phyloP scores from a whole-genome alignment of 202 grass and related monocot genomes.

The Schoenoplectus tabernaemontani region DNA sequence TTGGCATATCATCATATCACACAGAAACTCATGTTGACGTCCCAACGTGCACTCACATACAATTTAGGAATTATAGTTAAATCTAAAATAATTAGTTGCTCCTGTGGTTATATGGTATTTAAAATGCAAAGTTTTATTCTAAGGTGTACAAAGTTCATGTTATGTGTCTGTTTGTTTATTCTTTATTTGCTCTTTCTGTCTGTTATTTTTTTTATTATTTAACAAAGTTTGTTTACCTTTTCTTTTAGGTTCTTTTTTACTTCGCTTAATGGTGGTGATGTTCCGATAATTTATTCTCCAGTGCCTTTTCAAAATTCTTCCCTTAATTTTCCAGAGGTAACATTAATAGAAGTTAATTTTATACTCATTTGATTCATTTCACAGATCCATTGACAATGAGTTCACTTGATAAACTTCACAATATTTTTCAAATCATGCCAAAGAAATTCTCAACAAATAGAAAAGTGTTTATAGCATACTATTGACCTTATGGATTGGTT shows the following conservation, averaged over 20 bases:
- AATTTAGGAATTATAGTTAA: not conserved
- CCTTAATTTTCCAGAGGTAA: conserved; percentile 60
- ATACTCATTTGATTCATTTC: not conserved
- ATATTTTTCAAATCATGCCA: not conserved
- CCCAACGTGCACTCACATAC: not conserved
- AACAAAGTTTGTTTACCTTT: not conserved
- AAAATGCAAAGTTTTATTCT: not conserved
- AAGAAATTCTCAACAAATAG: not conserved
- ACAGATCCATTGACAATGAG: not conserved
- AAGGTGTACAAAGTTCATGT: not conserved
- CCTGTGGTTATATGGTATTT: not conserved
- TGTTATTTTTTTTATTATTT: not conserved
- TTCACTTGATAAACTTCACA: not conserved
- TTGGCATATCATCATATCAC: not conserved
- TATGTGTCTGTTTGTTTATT: not conserved
- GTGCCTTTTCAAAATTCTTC: conserved; percentile 65
- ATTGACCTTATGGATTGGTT: not conserved
- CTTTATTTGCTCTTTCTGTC: not conserved
- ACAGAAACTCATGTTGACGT: not conserved
- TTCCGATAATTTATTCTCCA: conserved; percentile 65
- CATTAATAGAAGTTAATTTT: no score
- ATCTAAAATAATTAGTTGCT: not conserved
- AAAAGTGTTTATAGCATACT: not conserved
- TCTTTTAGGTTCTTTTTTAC: conserved; percentile 55
- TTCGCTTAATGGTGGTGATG: conserved; percentile 56